phyloP scores from a whole-genome alignment of 208 protist species.

The Lotmaria passim region DNA sequence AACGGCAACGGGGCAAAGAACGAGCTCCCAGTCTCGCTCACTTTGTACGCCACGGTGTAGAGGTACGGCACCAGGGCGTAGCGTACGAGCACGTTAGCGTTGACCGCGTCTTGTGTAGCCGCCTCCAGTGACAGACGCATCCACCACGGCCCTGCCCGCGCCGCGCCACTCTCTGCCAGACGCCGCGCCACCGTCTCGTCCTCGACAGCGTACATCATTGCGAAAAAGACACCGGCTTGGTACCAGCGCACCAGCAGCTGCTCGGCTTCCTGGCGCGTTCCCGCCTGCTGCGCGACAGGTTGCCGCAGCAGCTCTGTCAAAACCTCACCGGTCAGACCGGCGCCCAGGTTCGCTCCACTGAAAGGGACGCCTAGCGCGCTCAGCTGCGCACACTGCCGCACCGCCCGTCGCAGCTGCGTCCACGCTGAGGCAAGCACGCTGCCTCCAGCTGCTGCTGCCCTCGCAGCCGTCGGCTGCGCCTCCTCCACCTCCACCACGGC shows the following conservation, averaged over 20 bases:
- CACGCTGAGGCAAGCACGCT: constrained; percentile 20
- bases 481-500: constrained; percentile 74
- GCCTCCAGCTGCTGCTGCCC: neutral
- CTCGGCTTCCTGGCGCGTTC: constrained; percentile 30
- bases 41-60: constrained; percentile 93
- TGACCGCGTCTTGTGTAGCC: constrained; percentile 14
- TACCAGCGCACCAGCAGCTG: constrained; percentile 97
- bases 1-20: constrained; percentile 89
- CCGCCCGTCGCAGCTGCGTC: constrained; percentile 12
- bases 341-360: constrained; percentile 95
- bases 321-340: constrained; percentile 45
- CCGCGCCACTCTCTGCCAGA: neutral
- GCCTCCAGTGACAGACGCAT: constrained; percentile 13
- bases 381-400: constrained; percentile 47
- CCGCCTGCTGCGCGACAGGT: constrained; percentile 64
- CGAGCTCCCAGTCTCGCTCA: constrained; percentile 63
- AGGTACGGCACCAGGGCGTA: constrained; percentile 95
- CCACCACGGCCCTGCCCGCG: constrained; percentile 25
- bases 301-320: neutral
- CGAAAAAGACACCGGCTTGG: constrained; percentile 87
- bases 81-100: constrained; percentile 42
- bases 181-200: constrained; percentile 81
- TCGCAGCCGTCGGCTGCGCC: constrained; percentile 11
- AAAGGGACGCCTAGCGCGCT: constrained; percentile 93
- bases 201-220: constrained; percentile 95